Evolutionary conservation across 768 basidiomycete genomes (phyloP).

Genomic region (Lyophyllum shimeji): DNA sequence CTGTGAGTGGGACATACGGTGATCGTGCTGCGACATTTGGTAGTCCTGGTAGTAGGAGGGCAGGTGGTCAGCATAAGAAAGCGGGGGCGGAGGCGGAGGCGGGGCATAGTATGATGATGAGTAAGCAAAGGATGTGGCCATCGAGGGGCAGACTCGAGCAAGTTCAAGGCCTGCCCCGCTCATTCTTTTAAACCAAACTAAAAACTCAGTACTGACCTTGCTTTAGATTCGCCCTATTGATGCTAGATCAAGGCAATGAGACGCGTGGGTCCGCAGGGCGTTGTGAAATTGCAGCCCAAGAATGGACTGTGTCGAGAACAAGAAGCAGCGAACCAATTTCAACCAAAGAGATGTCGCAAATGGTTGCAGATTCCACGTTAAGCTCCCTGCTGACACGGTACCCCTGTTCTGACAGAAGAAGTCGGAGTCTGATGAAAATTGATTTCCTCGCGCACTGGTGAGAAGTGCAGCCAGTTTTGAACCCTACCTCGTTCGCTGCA

Average conservation of each 20-base stretch:
- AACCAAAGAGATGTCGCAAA: constrained; percentile 2
- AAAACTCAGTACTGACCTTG: constrained; percentile 7
- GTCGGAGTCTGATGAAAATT: constrained; percentile 17
- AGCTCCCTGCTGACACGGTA: constrained; percentile 11
- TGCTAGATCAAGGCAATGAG: not conserved
- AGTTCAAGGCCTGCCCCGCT: too few species aligned
- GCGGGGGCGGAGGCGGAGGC: constrained; percentile 17
- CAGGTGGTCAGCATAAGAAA: constrained; percentile 20
- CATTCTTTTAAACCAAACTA: constrained; percentile 3
- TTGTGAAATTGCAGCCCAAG: constrained; percentile 23
- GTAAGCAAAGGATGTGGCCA: constrained; percentile 33
- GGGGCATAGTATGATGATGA: constrained; percentile 32
- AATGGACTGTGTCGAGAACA: constrained; percentile 16
- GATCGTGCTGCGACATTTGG: constrained; percentile 42
- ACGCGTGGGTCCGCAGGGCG: constrained; percentile 22
- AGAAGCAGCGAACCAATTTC: constrained; percentile 4
- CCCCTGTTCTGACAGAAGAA: constrained; percentile 1
- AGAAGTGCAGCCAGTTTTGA: constrained; percentile 8
- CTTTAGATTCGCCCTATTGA: not conserved
- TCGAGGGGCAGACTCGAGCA: constrained; percentile 14
- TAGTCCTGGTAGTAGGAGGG: constrained; percentile 36
- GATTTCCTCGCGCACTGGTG: constrained; percentile 12
- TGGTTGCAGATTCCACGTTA: constrained; percentile 11
- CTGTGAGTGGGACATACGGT: constrained; percentile 40
- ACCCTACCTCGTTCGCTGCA: not conserved